A percentile compares a stretch with the other conserved stretches of the same genome.
These are phyloP conservation scores for Fusarium clavum DNA, from an alignment of 2,329 filamentous ascomycete genomes.

Conservation along the genomic window DNA sequence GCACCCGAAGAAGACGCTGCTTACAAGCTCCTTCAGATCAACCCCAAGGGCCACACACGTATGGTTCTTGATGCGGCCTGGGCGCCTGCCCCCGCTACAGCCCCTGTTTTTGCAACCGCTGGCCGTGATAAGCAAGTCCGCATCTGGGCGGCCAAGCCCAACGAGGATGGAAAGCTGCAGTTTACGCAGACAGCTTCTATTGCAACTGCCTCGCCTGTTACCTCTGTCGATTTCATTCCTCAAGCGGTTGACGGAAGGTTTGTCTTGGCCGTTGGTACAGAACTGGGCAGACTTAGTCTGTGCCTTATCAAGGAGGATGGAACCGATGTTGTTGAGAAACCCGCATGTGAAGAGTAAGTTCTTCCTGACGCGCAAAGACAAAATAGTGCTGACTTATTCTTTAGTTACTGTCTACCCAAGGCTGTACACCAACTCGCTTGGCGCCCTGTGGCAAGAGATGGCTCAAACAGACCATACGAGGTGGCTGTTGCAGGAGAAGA, in stretches of 20 bases:
- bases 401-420: conserved; percentile 64
- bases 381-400: conserved; percentile 23
- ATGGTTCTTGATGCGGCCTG: conserved; percentile 94
- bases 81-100: conserved; percentile 67
- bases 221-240: conserved; percentile 75
- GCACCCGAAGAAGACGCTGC: conserved; percentile 50
- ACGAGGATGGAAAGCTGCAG: conserved; percentile 48
- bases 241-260: conserved; percentile 47
- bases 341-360: conserved; percentile 55
- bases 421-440: conserved; percentile 76
- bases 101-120: conserved; percentile 80
- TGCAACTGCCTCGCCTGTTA: conserved; percentile 70
- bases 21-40: conserved; percentile 72
- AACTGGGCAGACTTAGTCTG: conserved; percentile 62
- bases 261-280: conserved; percentile 68
- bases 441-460: conserved; percentile 62
- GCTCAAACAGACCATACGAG: conserved; percentile 50
- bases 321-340: conserved; percentile 53
- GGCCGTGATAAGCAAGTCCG: conserved; percentile 89
- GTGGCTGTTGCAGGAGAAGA: conserved; percentile 71
- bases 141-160: conserved; percentile 66
- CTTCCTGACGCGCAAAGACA: neutral
- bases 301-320: conserved; percentile 55
- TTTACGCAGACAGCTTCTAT: conserved; percentile 68
- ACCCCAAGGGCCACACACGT: conserved; percentile 86